These are phyloP conservation scores for Saccharomycopsis selenospora DNA, from an alignment of 805 yeast species.

Conservation along the genomic window DNA sequence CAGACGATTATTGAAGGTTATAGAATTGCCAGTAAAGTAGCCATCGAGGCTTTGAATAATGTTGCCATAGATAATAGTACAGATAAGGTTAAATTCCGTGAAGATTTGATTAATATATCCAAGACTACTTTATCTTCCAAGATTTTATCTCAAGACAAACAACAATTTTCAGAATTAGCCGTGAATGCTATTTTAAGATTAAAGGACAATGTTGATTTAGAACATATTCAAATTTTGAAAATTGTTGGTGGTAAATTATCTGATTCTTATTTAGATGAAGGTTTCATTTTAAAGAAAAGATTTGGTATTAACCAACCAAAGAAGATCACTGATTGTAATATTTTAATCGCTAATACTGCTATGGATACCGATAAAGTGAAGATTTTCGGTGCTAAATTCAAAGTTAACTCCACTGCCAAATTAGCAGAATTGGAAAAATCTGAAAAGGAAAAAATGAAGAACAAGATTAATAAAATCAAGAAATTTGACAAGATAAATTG, in stretches of 20 bases:
- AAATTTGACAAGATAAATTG: slow-evolving; percentile 74
- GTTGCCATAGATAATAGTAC: slow-evolving; percentile 68
- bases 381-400: slow-evolving; percentile 95
- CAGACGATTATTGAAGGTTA: slow-evolving; percentile 96
- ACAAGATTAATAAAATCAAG: slow-evolving; percentile 81
- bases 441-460: slow-evolving; percentile 88
- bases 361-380: slow-evolving; percentile 97
- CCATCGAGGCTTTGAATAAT: slow-evolving; percentile 68
- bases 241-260: slow-evolving; percentile 87
- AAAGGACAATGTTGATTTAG: slow-evolving; percentile 80
- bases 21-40: slow-evolving; percentile 82
- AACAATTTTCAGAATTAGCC: slow-evolving; percentile 79
- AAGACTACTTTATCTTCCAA: slow-evolving; percentile 91
- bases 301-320: slow-evolving; percentile 95
- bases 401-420: slow-evolving; percentile 91
- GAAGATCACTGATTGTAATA: slow-evolving; percentile 70
- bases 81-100: slow-evolving; percentile 52
- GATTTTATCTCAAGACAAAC: slow-evolving; percentile 91
- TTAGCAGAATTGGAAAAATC: slow-evolving; percentile 92
- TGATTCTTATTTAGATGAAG: slow-evolving; percentile 93
- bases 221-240: slow-evolving; percentile 88
- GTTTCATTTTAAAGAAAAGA: slow-evolving; percentile 83
- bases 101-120: slow-evolving; percentile 80
- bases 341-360: slow-evolving; percentile 90
- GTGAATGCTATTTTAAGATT: slow-evolving; percentile 89